Conservation (phyloP, 192 early-diverging fungal species). For the Cetraspora pellucida region DNA sequence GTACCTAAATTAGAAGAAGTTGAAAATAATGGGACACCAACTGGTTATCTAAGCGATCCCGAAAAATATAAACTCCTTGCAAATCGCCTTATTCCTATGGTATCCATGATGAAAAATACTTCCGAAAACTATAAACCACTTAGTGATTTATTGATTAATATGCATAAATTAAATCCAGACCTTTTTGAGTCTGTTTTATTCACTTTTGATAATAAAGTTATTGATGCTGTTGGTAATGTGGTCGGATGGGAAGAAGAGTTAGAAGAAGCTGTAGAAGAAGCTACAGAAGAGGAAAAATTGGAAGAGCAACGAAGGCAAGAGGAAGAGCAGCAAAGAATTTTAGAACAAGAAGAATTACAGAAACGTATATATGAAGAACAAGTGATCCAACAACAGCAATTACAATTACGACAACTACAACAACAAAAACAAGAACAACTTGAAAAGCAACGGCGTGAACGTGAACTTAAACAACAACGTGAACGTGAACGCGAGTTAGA, state of each 20-base stretch:
- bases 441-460: constrained; percentile 11
- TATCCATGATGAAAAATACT: not conserved
- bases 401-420: constrained; percentile 4
- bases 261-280: constrained; percentile 23
- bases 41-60: constrained; percentile 11
- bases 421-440: constrained; percentile 10
- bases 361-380: constrained; percentile 6
- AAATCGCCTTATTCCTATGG: constrained; percentile 17
- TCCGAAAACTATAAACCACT: constrained; percentile 26
- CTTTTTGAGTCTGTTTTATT: constrained; percentile 20
- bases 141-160: constrained; percentile 5
- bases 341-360: not conserved
- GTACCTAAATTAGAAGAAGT: constrained; percentile 14
- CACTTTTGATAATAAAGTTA: constrained; percentile 20
- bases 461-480: constrained; percentile 1
- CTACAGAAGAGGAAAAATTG: not conserved
- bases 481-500: constrained; percentile 21
- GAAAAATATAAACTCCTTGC: constrained; percentile 21
- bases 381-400: not conserved
- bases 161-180: constrained; percentile 31
- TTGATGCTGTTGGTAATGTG: constrained; percentile 25
- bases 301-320: not conserved
- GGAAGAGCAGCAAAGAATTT: constrained; percentile 3
- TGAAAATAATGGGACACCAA: not conserved
- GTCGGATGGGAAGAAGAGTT: constrained; percentile 35